A percentile compares a stretch with the other conserved stretches of the same genome.
phyloP scores from a whole-genome alignment of 495 filamentous ascomycete genomes.

The Penicillium angulare region DNA sequence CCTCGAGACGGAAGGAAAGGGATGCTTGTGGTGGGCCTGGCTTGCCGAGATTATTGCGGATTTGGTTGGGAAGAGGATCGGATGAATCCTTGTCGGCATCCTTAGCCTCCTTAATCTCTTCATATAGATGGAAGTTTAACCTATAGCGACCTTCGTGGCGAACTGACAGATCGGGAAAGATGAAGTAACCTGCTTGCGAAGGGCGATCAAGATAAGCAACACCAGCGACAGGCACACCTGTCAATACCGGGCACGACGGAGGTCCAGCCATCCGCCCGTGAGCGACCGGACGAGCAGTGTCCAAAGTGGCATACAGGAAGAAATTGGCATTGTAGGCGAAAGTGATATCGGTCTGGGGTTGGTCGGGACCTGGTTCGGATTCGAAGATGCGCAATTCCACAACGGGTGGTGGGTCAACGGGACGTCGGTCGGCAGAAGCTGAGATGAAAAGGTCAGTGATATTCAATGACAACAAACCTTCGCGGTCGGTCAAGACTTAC shows the following conservation, averaged over 20 bases:
- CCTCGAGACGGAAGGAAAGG: constrained; percentile 75
- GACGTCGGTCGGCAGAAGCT: constrained; percentile 95
- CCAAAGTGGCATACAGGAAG: constrained; percentile 93
- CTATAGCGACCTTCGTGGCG: constrained; percentile 92
- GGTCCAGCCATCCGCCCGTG: constrained; percentile 70
- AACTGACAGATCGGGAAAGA: constrained; percentile 96
- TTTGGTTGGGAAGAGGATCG: constrained; percentile 24
- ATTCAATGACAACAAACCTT: constrained; percentile 7
- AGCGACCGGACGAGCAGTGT: constrained; percentile 81
- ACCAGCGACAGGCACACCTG: constrained; percentile 92
- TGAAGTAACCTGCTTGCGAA: constrained; percentile 88
- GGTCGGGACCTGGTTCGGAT: constrained; percentile 58
- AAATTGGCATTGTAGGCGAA: constrained; percentile 95
- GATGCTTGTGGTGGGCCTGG: constrained; percentile 39
- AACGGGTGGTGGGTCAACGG: constrained; percentile 94
- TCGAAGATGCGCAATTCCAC: constrained; percentile 90
- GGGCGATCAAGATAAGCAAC: constrained; percentile 97
- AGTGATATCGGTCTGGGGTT: constrained; percentile 70
- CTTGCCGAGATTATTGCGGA: constrained; percentile 23
- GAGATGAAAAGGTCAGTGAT: constrained; percentile 4
- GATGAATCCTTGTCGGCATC: constrained; percentile 56
- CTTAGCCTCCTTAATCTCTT: constrained; percentile 80
- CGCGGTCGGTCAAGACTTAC: constrained; percentile 49
- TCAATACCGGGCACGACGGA: constrained; percentile 78
- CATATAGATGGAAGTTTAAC: constrained; percentile 87